Conservation (phyloP, 2,329 filamentous ascomycete genomes). For the Penicillium digitatum region DNA sequence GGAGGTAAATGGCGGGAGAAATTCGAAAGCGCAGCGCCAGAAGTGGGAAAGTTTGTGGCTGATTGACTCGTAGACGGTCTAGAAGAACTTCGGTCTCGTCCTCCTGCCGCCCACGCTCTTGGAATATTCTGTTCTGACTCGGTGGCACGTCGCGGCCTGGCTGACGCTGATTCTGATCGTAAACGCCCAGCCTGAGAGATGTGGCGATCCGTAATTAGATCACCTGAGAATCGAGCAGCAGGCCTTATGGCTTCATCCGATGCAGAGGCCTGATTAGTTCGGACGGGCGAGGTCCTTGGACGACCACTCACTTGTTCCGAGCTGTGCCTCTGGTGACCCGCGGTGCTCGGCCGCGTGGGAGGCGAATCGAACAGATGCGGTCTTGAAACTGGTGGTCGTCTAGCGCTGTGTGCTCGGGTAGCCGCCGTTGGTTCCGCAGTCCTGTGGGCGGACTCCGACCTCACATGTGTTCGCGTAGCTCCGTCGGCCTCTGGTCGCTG, state of each 20-base stretch:
- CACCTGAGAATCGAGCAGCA: slow-evolving; percentile 35
- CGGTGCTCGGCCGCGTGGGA: slow-evolving; percentile 17
- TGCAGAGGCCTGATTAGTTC: slow-evolving; percentile 30
- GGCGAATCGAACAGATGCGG: slow-evolving; percentile 35
- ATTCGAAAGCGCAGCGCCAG: slow-evolving; percentile 8
- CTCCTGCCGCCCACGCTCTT: slow-evolving; percentile 23
- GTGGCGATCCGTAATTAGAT: slow-evolving; percentile 35
- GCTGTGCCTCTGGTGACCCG: slow-evolving; percentile 33
- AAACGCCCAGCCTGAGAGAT: slow-evolving; percentile 24
- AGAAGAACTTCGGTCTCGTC: slow-evolving; percentile 22
- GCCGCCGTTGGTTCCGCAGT: slow-evolving; percentile 14
- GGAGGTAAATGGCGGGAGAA: slow-evolving; percentile 3
- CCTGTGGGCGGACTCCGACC: slow-evolving; percentile 32
- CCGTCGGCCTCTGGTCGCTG: slow-evolving; percentile 31
- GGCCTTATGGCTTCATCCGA: slow-evolving; percentile 35
- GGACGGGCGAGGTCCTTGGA: slow-evolving; percentile 34
- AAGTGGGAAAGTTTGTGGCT: slow-evolving; percentile 24
- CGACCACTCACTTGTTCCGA: slow-evolving; percentile 35
- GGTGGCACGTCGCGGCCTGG: slow-evolving; percentile 31
- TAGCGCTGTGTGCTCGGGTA: slow-evolving; percentile 19
- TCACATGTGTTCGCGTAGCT: slow-evolving; percentile 26
- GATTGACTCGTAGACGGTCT: slow-evolving; percentile 24
- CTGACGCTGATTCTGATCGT: slow-evolving; percentile 24
- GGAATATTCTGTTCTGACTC: slow-evolving; percentile 32
- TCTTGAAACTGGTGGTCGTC: slow-evolving; percentile 30